Evolutionary conservation across 257 asterid genomes (phyloP), one percentile per base, ranked within the genome.

Genomic region (Misopates orontium): DNA sequence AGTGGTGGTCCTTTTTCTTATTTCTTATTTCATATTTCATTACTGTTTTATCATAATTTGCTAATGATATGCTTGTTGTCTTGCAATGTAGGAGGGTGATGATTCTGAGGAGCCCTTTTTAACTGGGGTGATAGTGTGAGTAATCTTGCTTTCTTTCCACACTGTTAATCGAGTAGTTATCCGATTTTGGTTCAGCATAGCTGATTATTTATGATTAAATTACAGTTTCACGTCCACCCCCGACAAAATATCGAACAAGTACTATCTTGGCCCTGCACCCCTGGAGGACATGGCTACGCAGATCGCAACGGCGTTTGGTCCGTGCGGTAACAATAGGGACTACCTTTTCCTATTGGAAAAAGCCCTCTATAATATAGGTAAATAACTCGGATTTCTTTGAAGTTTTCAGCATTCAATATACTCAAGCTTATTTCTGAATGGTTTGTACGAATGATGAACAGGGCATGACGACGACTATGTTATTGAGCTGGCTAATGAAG

Each of bases 401-500:
- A 16, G 22, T 23, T 36, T 28, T 28, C 36, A 2, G 6, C 36
- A 28, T 28, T 28, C 4, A 6, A 28, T 28, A 6, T 2, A 42
- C 9, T 10, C 48, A 15, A 42, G 11, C 48, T 1, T 42, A 15
- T 11, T 15, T 54, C 49, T 60, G 21, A 44, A 24, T 10, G 42
- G 15, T 1, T 40, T 45, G 5, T 19, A 1, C 7, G 21, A n/a
- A 31, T 10, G 52, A 18, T 52, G 22, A 49, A 55, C 82, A 84
- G 89, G 81, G 16, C 95, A 83, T 39, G 87, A 84, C 59, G 95
- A 87, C 8, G 84, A 79, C 36, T 80, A 81, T 68, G 62, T 87
- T 22, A 81, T 81, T 25, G 85, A 82, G 56, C 84, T 87, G 39
- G 89, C 91, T 49, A 87, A 82, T 70, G 89, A 79, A 75, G 91